Percentiles rank a stretch among this genome's conserved stretches.
These are phyloP conservation scores for Rutstroemia sp. DNA, from an alignment of 2,329 filamentous ascomycete genomes.

Conservation along the genomic window DNA sequence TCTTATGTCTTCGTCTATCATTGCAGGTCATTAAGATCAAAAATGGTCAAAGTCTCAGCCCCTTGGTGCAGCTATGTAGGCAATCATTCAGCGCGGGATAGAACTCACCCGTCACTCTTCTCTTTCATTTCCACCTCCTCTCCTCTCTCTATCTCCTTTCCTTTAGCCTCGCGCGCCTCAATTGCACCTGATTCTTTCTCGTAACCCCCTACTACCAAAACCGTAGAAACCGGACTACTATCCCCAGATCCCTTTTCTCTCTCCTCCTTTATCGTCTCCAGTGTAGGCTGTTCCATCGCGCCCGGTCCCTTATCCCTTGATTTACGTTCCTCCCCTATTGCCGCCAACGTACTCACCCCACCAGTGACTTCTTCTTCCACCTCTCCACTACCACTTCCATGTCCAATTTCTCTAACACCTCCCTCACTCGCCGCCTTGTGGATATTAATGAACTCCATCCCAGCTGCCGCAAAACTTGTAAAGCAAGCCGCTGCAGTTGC, in stretches of 20 bases:
- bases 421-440: constrained; percentile 36
- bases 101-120: no score
- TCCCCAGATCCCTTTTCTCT: background rate
- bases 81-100: no score
- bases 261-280: constrained; percentile 1
- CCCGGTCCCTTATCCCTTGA: background rate
- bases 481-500: constrained; percentile 43
- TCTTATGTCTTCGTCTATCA: no score
- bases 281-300: background rate
- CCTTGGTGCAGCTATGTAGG: no score
- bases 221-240: background rate
- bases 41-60: no score
- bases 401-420: background rate
- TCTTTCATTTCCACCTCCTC: no score
- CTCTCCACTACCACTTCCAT: background rate
- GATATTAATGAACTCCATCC: constrained; percentile 50
- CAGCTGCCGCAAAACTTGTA: constrained; percentile 37
- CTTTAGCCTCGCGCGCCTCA: no score
- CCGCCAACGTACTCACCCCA: background rate
- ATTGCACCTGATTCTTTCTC: background rate
- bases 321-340: background rate
- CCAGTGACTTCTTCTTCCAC: background rate
- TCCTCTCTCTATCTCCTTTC: no score
- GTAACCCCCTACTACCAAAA: background rate
- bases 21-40: no score